Evolutionary conservation across 2,329 filamentous ascomycete species (phyloP), one percentile per base, ranked within the genome.

Genomic region (Trichoderma koningiopsis): DNA sequence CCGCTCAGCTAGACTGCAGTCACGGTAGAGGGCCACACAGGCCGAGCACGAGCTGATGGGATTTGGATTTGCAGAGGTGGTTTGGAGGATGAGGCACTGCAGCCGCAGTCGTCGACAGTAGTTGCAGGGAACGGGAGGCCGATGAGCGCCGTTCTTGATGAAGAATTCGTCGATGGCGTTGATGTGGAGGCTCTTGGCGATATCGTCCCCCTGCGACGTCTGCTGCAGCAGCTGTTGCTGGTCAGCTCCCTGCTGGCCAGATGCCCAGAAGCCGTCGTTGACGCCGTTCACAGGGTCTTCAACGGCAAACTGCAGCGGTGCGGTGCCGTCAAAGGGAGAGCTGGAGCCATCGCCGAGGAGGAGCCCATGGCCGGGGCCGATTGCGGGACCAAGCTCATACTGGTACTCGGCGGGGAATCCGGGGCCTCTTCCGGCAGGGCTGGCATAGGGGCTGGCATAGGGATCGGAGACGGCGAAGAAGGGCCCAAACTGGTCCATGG

Each of bases 11-110:
- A 85, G 76, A 62, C 84, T 85, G 73, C 84, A 86, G 69, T 84
- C 82, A 1, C 83, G 77, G 68, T 84, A 85, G 2, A 86, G 75
- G 0, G 83, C 84, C 5, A 83, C 84, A 68, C 84, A 86, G 70
- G 82, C 85, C 3, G 84, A 84, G 71, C 84, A 86, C 0, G 83
- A 80, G 6, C 76, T 77, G 61, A 82, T 76, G 2, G 83, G 84
- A 67, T 85, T 86, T 0, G 84, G 84, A 68, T 86, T 86, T 29
- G 78, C 83, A 0, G 77, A 52, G 0, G 81, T 81, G 0, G 83
- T 85, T 37, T 83, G 80, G 11, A 86, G 75, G 27, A 85, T 82
- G 13, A 85, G 76, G 67, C 84, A 85, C 67, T 85, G 83, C 10
- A 86, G 75, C 2, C 82, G 80, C 52, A 81, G 77, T 4, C 76